Conservation (phyloP, 1,284 basidiomycete genomes). For the Lignosus rhinocerotis region DNA sequence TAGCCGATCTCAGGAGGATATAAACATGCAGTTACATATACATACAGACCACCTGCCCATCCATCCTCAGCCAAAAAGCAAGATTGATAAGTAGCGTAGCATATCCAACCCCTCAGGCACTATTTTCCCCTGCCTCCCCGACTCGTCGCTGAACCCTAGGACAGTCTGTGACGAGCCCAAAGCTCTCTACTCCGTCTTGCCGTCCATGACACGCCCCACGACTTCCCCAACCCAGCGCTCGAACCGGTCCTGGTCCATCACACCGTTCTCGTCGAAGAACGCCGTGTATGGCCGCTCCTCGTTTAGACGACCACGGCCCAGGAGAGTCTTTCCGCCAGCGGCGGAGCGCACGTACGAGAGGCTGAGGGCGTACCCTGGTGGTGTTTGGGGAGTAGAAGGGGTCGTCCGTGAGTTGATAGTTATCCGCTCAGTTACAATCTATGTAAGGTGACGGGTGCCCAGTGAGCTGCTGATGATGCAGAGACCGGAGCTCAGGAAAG, state of each 20-base stretch:
- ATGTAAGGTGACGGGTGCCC: neutral
- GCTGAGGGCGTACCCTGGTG: slow-evolving; percentile 64
- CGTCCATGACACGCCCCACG: slow-evolving; percentile 46
- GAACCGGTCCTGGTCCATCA: slow-evolving; percentile 67
- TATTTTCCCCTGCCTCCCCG: neutral
- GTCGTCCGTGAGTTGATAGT: slow-evolving; percentile 66
- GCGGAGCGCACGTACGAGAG: slow-evolving; percentile 74
- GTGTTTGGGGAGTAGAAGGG: slow-evolving; percentile 43
- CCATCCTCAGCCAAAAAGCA: neutral
- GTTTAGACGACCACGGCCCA: slow-evolving; percentile 60
- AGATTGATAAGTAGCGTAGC: neutral
- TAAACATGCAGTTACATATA: slow-evolving; percentile 8
- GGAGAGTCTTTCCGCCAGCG: slow-evolving; percentile 73
- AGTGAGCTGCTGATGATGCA: slow-evolving; percentile 1
- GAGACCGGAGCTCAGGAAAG: neutral
- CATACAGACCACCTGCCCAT: slow-evolving; percentile 4
- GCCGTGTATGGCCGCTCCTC: slow-evolving; percentile 55
- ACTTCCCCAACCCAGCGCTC: slow-evolving; percentile 73
- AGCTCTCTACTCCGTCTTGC: slow-evolving; percentile 22
- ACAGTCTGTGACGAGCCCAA: neutral
- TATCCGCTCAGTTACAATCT: slow-evolving; percentile 85
- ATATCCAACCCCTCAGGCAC: neutral
- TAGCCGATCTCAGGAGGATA: neutral
- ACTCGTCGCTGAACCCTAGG: neutral
- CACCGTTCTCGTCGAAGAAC: slow-evolving; percentile 74